A percentile compares a stretch with the other conserved stretches of the same genome.
These are phyloP conservation scores for Hexamita inflata DNA, from an alignment of 208 protist genomes.

Conservation along the genomic window DNA sequence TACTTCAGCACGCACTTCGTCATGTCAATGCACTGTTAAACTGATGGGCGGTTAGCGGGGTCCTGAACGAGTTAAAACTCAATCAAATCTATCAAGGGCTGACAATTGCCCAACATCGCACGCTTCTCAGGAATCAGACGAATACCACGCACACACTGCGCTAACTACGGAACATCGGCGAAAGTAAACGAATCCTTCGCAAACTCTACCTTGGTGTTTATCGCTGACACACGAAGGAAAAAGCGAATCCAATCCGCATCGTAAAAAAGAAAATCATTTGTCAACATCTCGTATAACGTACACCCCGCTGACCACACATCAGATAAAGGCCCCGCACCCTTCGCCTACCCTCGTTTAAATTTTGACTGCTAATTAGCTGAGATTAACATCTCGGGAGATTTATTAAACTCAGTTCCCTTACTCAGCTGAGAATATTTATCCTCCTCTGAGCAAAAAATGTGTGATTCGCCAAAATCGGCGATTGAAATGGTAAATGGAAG, in stretches of 20 bases:
- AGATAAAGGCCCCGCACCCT: conserved; percentile 45
- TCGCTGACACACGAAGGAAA: conserved; percentile 45
- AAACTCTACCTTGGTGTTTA: neutral
- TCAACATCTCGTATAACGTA: conserved; percentile 56
- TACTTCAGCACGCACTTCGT: neutral
- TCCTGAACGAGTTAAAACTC: conserved; percentile 49
- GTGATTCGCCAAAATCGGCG: conserved; percentile 56
- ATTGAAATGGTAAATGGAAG: conserved; percentile 30
- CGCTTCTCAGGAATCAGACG: conserved; percentile 32
- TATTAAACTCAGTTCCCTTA: conserved; percentile 59
- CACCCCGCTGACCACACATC: conserved; percentile 59
- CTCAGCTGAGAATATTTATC: conserved; percentile 53
- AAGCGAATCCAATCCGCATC: conserved; percentile 53
- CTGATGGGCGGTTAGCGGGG: conserved; percentile 38
- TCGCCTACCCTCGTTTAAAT: conserved; percentile 49
- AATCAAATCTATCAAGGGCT: conserved; percentile 44
- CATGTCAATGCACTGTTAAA: conserved; percentile 36
- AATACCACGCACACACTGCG: conserved; percentile 33
- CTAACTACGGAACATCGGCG: neutral
- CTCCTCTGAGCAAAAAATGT: conserved; percentile 47
- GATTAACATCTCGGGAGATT: conserved; percentile 54
- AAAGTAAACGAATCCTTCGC: conserved; percentile 10
- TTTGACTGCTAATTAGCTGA: conserved; percentile 52
- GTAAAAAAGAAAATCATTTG: conserved; percentile 57
- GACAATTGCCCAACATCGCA: conserved; percentile 40